Percentiles rank a stretch among this genome's conserved stretches.
Conservation (phyloP, 2,329 filamentous ascomycete species). For the Epichloe coenophiala region DNA sequence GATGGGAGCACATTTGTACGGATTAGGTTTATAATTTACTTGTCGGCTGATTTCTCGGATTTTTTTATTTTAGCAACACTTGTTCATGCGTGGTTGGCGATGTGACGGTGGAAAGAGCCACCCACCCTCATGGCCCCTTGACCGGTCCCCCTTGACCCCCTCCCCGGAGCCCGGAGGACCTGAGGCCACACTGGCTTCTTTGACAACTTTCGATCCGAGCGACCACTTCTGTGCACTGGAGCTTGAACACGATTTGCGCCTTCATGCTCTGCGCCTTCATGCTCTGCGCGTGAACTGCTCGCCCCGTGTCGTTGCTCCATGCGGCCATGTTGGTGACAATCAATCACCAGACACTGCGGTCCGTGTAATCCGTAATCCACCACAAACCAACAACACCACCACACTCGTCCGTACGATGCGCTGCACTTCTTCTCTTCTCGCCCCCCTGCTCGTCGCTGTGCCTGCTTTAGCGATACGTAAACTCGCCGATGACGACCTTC, state of each 20-base stretch:
- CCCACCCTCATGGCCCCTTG: too few species aligned
- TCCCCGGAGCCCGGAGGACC: too few species aligned
- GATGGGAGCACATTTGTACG: not conserved
- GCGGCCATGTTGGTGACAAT: not conserved
- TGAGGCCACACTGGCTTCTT: too few species aligned
- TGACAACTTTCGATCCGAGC: too few species aligned
- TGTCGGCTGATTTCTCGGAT: not conserved
- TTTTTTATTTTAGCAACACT: not conserved
- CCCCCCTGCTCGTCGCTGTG: slow-evolving; percentile 1
- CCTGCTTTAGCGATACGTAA: slow-evolving; percentile 27
- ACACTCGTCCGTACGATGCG: not conserved
- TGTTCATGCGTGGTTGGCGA: not conserved
- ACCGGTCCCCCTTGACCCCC: too few species aligned
- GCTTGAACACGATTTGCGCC: too few species aligned
- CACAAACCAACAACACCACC: not conserved
- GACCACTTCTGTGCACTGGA: too few species aligned
- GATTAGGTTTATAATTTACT: not conserved
- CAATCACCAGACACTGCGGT: not conserved
- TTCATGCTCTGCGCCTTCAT: too few species aligned
- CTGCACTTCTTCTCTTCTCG: not conserved
- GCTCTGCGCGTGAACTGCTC: too few species aligned
- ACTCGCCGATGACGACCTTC: slow-evolving; percentile 64
- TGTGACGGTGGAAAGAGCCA: too few species aligned
- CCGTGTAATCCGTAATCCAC: too few species aligned
- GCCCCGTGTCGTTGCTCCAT: too few species aligned